Evolutionary conservation across 2,329 filamentous ascomycete genomes (phyloP).

Genomic region (Talaromyces sp.): DNA sequence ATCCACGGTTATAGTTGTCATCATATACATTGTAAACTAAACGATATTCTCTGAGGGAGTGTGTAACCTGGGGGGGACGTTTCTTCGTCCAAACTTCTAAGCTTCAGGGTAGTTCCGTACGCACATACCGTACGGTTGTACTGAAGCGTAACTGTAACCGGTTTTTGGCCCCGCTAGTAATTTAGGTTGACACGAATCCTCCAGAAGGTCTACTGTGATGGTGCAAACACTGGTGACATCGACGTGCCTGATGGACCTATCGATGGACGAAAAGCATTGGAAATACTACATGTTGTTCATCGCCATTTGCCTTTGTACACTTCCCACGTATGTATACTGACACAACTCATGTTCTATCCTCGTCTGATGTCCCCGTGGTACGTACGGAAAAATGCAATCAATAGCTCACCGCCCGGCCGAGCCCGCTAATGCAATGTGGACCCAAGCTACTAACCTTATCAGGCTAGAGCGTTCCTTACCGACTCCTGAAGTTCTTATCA

Average conservation of each 20-base stretch:
- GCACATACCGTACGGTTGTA: background rate
- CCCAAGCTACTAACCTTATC: background rate
- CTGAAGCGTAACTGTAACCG: background rate
- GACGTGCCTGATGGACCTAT: background rate
- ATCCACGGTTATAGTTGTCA: background rate
- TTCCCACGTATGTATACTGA: background rate
- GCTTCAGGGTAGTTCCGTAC: background rate
- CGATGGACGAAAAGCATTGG: too few species aligned
- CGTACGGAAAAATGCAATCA: background rate
- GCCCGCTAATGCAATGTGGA: slow-evolving; percentile 1
- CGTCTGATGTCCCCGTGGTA: background rate
- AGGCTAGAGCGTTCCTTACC: background rate
- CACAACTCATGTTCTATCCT: background rate
- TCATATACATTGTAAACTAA: too few species aligned
- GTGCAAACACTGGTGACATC: background rate
- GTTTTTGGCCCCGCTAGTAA: slow-evolving; percentile 8
- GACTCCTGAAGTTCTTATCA: slow-evolving; percentile 6
- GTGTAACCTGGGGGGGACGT: background rate
- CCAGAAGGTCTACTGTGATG: background rate
- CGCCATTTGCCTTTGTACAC: too few species aligned
- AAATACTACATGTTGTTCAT: too few species aligned
- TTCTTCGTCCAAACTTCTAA: background rate
- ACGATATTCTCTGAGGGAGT: background rate
- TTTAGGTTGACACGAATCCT: slow-evolving; percentile 7
- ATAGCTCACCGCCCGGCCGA: slow-evolving; percentile 2